phyloP scores from a whole-genome alignment of 192 early-diverging fungal species.

The Phycomyces nitens region DNA sequence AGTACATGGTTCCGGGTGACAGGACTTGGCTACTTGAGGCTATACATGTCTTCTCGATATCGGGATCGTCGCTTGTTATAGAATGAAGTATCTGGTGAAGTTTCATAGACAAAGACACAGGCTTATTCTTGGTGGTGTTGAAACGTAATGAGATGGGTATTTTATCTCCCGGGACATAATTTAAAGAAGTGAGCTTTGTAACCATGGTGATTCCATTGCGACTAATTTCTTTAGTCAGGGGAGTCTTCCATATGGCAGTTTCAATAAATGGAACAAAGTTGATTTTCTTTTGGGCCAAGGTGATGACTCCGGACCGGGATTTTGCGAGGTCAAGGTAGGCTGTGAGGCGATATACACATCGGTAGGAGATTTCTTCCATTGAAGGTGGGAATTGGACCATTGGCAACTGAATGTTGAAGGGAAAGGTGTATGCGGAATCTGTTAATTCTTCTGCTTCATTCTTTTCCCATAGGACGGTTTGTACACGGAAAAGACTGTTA shows the following conservation, averaged over 20 bases:
- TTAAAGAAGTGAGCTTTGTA: background rate
- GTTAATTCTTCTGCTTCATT: background rate
- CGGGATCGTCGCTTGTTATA: too few species aligned
- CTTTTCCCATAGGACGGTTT: conserved; percentile 3
- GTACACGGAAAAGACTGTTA: conserved; percentile 8
- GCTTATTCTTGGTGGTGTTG: too few species aligned
- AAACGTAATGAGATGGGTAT: too few species aligned
- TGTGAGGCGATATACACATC: conserved; percentile 6
- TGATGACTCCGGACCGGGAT: background rate
- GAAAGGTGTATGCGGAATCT: conserved; percentile 9
- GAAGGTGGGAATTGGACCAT: conserved; percentile 27
- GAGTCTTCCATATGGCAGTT: conserved; percentile 11
- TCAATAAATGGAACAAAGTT: conserved; percentile 14
- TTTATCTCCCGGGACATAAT: conserved; percentile 17
- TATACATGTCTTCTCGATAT: too few species aligned
- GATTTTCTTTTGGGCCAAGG: conserved; percentile 5
- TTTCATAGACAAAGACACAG: too few species aligned
- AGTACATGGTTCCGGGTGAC: background rate
- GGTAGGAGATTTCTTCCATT: background rate
- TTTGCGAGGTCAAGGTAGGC: conserved; percentile 4
- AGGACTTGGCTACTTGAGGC: too few species aligned
- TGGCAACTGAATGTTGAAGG: conserved; percentile 20
- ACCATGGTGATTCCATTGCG: background rate
- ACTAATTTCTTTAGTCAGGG: background rate
- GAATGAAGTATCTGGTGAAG: too few species aligned